Percentiles rank a stretch among this genome's conserved stretches.
These are phyloP conservation scores for Orbilia javanica DNA, from an alignment of 2,329 filamentous ascomycete genomes.

Conservation along the genomic window DNA sequence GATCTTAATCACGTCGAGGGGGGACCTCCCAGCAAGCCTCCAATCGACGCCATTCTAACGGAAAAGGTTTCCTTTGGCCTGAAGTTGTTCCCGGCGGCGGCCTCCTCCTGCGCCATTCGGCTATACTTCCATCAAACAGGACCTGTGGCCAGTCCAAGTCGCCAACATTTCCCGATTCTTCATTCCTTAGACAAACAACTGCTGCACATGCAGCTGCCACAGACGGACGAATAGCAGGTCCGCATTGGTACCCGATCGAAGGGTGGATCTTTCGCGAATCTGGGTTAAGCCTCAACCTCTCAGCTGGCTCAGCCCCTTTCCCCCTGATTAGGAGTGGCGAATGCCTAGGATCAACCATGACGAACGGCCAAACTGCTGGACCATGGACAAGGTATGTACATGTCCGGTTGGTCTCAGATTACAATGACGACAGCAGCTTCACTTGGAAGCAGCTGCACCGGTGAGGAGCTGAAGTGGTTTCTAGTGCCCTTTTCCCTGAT, in stretches of 20 bases:
- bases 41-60: constrained; percentile 33
- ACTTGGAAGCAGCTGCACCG: constrained; percentile 20
- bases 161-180: constrained; percentile 55
- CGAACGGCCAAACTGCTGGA: constrained; percentile 18
- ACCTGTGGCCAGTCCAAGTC: constrained; percentile 15
- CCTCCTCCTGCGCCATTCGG: constrained; percentile 38
- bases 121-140: constrained; percentile 45
- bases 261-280: constrained; percentile 50
- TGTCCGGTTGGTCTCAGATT: constrained; percentile 43
- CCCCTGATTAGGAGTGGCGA: constrained; percentile 48
- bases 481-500: constrained; percentile 36
- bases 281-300: constrained; percentile 56
- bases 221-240: constrained; percentile 43
- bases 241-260: constrained; percentile 34
- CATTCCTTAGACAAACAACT: constrained; percentile 35
- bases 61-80: constrained; percentile 15
- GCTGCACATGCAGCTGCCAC: constrained; percentile 42
- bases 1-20: constrained; percentile 33
- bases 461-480: constrained; percentile 51
- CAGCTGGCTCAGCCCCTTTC: constrained; percentile 57
- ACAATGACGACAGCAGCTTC: constrained; percentile 48
- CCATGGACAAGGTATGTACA: no score
- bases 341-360: constrained; percentile 28
- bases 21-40: constrained; percentile 47
- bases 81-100: not conserved